phyloP scores from a whole-genome alignment of 306 rosid genomes.

The Vigna mungo region DNA sequence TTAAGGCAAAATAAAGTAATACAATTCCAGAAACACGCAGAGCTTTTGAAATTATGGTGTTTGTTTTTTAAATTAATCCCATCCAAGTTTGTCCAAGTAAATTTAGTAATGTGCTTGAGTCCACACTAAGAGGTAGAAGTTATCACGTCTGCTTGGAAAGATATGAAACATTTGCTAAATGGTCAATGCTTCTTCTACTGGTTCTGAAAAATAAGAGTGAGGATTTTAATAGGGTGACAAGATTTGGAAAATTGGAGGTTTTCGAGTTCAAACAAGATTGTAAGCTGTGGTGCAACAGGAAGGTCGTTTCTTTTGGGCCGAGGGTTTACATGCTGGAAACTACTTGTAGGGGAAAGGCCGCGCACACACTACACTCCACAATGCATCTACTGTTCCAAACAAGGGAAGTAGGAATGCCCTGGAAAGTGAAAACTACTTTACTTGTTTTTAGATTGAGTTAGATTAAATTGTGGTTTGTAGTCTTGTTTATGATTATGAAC shows the following conservation, averaged over 20 bases:
- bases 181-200: neutral
- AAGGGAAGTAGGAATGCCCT: constrained; percentile 13
- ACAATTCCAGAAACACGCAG: neutral
- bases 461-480: constrained; percentile 8
- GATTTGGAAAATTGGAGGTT: constrained; percentile 6
- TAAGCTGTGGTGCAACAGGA: neutral
- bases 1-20: neutral
- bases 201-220: constrained; percentile 1
- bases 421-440: neutral
- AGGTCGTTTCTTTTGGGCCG: neutral
- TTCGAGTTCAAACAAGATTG: neutral
- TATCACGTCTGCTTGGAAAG: neutral
- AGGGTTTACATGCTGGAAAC: neutral
- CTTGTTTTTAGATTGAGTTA: constrained; percentile 16
- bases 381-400: constrained; percentile 6
- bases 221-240: constrained; percentile 11
- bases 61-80: neutral
- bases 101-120: neutral
- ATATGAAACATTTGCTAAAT: neutral
- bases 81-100: neutral
- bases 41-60: neutral
- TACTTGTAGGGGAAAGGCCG: neutral
- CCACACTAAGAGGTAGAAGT: neutral
- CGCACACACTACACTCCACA: neutral
- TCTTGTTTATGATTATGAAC: constrained; percentile 26